Percentiles rank a stretch among this genome's conserved stretches.
phyloP scores from a whole-genome alignment of 225 moss, liverwort and hornwort genomes.

The Bryoerythrophyllum caledonicum region DNA sequence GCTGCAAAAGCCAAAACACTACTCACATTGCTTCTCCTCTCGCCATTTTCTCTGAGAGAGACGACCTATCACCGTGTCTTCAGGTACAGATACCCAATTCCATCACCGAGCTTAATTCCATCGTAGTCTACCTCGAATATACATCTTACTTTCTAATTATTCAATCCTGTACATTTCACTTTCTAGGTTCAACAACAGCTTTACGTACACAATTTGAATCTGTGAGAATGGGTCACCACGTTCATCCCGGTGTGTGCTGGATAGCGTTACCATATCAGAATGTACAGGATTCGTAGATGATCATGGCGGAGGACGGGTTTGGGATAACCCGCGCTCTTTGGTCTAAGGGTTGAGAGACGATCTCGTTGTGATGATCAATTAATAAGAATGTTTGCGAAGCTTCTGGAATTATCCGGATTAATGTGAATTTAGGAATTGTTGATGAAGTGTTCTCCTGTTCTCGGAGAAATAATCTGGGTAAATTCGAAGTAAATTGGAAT shows the following conservation, averaged over 20 bases:
- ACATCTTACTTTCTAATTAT: no score
- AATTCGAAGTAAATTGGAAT: no score
- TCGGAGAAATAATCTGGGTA: no score
- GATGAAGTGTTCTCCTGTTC: no score
- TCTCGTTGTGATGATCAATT: not conserved
- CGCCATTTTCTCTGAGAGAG: conserved; percentile 1
- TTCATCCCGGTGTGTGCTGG: no score
- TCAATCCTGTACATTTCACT: no score
- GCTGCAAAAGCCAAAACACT: not conserved
- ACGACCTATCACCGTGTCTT: not conserved
- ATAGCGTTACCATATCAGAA: not conserved
- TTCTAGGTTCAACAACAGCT: no score
- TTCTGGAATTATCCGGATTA: conserved; percentile 5
- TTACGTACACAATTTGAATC: not conserved
- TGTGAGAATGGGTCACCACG: conserved; percentile 3
- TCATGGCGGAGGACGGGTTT: not conserved
- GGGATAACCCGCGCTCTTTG: no score
- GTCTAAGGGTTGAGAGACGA: conserved; percentile 2
- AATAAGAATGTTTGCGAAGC: not conserved
- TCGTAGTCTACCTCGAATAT: no score
- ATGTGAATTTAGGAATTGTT: no score
- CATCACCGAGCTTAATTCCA: not conserved
- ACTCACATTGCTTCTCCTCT: accelerated
- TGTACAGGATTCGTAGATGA: accelerated
- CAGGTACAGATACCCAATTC: no score